Evolutionary conservation across 2,329 filamentous ascomycete genomes (phyloP).

Genomic region (Ophiostoma himal-ulmi): DNA sequence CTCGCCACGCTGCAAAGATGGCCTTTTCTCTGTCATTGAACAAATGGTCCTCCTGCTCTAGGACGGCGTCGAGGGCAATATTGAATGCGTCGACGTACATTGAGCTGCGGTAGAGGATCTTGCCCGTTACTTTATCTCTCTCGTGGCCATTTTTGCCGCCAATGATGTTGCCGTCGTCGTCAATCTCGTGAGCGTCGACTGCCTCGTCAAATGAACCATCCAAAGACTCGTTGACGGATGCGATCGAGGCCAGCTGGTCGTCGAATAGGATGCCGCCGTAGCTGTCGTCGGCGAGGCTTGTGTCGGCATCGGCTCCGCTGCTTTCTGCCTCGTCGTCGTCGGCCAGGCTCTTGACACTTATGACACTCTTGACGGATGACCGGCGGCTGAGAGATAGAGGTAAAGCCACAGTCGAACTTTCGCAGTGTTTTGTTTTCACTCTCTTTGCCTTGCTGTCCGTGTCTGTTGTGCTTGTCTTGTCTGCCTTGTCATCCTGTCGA

Average conservation of each 20-base stretch:
- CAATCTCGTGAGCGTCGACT: neutral
- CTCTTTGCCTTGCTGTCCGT: constrained; percentile 14
- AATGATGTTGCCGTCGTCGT: neutral
- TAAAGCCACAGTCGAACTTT: neutral
- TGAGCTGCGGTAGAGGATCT: constrained; percentile 69
- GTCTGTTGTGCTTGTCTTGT: neutral
- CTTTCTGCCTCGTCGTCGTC: constrained; percentile 1
- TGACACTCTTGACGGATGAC: neutral
- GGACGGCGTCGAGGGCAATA: constrained; percentile 78
- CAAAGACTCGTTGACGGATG: constrained; percentile 24
- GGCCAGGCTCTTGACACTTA: neutral
- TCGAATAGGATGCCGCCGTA: constrained; percentile 7
- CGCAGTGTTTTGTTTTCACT: constrained; percentile 1
- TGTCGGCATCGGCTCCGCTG: neutral
- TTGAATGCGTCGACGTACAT: constrained; percentile 98
- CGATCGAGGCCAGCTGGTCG: constrained; percentile 9
- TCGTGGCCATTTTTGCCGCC: neutral
- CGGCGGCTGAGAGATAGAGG: neutral
- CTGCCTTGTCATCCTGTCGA: neutral
- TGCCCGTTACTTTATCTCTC: constrained; percentile 39
- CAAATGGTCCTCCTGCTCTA: constrained; percentile 81
- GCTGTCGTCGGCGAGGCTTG: neutral
- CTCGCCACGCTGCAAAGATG: constrained; percentile 71
- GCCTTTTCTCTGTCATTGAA: constrained; percentile 74
- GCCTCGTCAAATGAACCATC: neutral